A percentile compares a stretch with the other conserved stretches of the same genome.
Evolutionary conservation across 331 rosid species (phyloP).

Genomic region (Malus hybrid): DNA sequence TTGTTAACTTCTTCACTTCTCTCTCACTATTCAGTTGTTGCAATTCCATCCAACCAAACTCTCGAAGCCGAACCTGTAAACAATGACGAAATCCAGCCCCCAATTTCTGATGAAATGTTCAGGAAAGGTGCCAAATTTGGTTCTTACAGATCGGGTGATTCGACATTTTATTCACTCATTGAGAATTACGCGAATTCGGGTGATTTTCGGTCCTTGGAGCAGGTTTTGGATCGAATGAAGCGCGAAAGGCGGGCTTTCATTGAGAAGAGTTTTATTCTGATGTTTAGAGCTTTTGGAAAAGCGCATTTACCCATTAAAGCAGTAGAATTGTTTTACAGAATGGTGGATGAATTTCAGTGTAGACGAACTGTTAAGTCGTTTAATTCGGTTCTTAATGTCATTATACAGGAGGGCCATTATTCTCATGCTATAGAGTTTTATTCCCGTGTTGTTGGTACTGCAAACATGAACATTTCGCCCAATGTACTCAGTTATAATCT

Average conservation of each 20-base stretch:
- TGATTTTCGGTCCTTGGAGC: constrained; percentile 52
- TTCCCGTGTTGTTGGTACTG: constrained; percentile 24
- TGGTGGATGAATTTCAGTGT: constrained; percentile 67
- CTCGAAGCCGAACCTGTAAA: constrained; percentile 5
- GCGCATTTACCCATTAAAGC: constrained; percentile 71
- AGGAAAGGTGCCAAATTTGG: constrained; percentile 46
- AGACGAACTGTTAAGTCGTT: constrained; percentile 68
- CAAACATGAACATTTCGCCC: constrained; percentile 31
- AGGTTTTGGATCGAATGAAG: constrained; percentile 58
- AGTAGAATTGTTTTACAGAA: constrained; percentile 61
- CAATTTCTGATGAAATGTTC: constrained; percentile 48
- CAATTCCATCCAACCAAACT: constrained; percentile 8
- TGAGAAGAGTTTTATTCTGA: constrained; percentile 50
- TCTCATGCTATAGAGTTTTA: constrained; percentile 52
- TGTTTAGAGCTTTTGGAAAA: constrained; percentile 81
- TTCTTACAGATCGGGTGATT: constrained; percentile 70
- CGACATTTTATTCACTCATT: constrained; percentile 65
- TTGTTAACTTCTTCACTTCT: constrained; percentile 13
- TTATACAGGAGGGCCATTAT: constrained; percentile 53
- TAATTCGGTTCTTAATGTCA: constrained; percentile 83
- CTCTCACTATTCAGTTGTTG: constrained; percentile 15
- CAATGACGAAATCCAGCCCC: constrained; percentile 21
- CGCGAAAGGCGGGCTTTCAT: constrained; percentile 49
- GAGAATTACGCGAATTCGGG: constrained; percentile 44
- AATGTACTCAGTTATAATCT: constrained; percentile 78